phyloP scores from a whole-genome alignment of 169 alveolate genomes.

The Pseudocohnilembus persalinus region DNA sequence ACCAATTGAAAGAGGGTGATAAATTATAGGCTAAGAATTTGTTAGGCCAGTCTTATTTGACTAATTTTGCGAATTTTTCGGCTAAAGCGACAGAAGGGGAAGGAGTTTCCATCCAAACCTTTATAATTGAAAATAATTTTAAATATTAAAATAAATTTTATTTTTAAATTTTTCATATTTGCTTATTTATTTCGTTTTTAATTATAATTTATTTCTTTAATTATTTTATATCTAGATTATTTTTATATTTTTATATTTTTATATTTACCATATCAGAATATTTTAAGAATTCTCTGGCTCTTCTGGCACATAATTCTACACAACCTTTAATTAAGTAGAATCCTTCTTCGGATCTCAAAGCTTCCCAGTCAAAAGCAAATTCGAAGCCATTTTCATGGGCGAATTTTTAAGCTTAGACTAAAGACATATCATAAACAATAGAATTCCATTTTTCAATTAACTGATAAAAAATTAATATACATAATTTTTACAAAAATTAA shows the following conservation, averaged over 20 bases:
- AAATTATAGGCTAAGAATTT: slow-evolving; percentile 78
- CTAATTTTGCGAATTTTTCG: slow-evolving; percentile 65
- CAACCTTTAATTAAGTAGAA: slow-evolving; percentile 58
- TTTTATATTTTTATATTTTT: too few relatives aligned
- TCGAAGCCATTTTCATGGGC: slow-evolving; percentile 57
- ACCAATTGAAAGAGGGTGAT: slow-evolving; percentile 88
- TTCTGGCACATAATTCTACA: slow-evolving; percentile 57
- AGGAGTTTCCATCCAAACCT: slow-evolving; percentile 88
- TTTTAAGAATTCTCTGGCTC: slow-evolving; percentile 59
- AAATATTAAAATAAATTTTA: slow-evolving; percentile 45
- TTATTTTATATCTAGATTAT: too few relatives aligned
- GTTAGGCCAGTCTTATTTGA: slow-evolving; percentile 56
- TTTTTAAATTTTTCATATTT: slow-evolving; percentile 43
- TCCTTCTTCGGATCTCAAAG: slow-evolving; percentile 64
- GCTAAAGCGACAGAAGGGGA: slow-evolving; percentile 78
- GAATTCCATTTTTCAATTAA: slow-evolving; percentile 44
- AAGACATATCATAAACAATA: slow-evolving; percentile 28
- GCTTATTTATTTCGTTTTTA: slow-evolving; percentile 42
- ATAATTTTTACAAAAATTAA: slow-evolving; percentile 33
- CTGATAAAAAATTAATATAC: too few relatives aligned
- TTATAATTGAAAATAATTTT: too few relatives aligned
- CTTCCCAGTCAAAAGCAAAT: slow-evolving; percentile 71
- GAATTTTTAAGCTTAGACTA: slow-evolving; percentile 31
- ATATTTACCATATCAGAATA: slow-evolving; percentile 63
- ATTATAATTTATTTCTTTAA: slow-evolving; percentile 45